These are phyloP conservation scores for Triticum turgidum DNA, from an alignment of 176 grass and related monocot species.

Conservation along the genomic window DNA sequence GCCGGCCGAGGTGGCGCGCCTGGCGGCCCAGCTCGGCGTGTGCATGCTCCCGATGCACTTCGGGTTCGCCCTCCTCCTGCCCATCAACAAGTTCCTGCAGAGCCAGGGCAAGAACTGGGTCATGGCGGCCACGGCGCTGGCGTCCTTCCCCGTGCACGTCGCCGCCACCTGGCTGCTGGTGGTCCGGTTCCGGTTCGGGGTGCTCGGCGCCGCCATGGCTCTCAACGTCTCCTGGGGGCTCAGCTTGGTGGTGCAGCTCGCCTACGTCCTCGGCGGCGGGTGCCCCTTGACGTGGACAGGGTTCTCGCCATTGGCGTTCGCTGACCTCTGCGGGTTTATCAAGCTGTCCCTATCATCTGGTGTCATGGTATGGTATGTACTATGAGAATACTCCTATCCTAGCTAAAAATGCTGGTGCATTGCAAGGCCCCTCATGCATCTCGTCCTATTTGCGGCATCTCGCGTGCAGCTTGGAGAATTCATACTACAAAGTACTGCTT, in stretches of 20 bases:
- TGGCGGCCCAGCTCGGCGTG: neutral
- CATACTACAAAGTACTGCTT: slow-evolving; percentile 62
- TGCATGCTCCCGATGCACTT: slow-evolving; percentile 42
- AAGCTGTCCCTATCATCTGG: slow-evolving; percentile 29
- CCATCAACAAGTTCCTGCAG: slow-evolving; percentile 37
- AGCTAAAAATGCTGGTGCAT: too few species aligned
- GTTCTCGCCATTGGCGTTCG: slow-evolving; percentile 38
- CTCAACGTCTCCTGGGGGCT: slow-evolving; percentile 30
- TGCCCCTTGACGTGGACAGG: slow-evolving; percentile 44
- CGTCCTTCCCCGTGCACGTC: slow-evolving; percentile 27
- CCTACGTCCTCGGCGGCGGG: slow-evolving; percentile 29
- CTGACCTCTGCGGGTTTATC: slow-evolving; percentile 37
- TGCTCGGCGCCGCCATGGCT: slow-evolving; percentile 29
- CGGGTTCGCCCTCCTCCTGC: slow-evolving; percentile 31
- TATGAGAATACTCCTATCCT: too few species aligned
- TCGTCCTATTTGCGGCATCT: neutral
- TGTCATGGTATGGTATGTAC: slow-evolving; percentile 57
- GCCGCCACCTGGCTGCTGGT: slow-evolving; percentile 40
- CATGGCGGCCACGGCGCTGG: neutral
- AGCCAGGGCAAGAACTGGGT: slow-evolving; percentile 48
- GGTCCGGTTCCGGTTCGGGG: slow-evolving; percentile 16
- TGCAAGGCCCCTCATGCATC: too few species aligned
- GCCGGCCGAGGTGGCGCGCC: slow-evolving; percentile 17
- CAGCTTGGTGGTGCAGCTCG: neutral
- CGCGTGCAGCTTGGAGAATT: slow-evolving; percentile 58